phyloP scores from a whole-genome alignment of 2,329 filamentous ascomycete genomes.

The Cladorrhinum sp. region DNA sequence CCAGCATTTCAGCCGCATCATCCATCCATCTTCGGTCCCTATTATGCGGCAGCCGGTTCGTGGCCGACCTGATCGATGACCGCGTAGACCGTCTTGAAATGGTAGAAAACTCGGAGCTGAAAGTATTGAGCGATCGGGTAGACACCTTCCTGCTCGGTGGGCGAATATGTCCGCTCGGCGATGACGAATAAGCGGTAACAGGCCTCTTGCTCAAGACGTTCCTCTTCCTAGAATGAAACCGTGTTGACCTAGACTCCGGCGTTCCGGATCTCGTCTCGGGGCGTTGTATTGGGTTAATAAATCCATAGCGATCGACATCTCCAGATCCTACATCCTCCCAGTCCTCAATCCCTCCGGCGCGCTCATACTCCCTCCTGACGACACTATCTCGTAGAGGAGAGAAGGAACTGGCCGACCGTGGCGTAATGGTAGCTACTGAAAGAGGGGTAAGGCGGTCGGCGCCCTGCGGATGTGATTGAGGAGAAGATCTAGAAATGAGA shows the following conservation, averaged over 20 bases:
- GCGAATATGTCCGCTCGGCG: slow-evolving; percentile 38
- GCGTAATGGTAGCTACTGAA: slow-evolving; percentile 35
- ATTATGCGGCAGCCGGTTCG: slow-evolving; percentile 60
- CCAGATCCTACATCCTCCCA: slow-evolving; percentile 62
- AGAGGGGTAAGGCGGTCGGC: slow-evolving; percentile 32
- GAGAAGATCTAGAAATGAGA: slow-evolving; percentile 15
- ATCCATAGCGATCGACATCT: slow-evolving; percentile 66
- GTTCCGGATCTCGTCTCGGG: slow-evolving; percentile 42
- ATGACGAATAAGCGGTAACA: slow-evolving; percentile 36
- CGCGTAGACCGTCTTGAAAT: slow-evolving; percentile 52
- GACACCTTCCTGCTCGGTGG: slow-evolving; percentile 54
- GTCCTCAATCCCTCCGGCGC: slow-evolving; percentile 61
- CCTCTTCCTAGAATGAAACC: slow-evolving; percentile 45
- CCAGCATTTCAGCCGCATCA: slow-evolving; percentile 65
- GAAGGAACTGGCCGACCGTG: slow-evolving; percentile 44
- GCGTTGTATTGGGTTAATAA: slow-evolving; percentile 50
- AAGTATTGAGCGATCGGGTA: slow-evolving; percentile 56
- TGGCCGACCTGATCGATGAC: slow-evolving; percentile 54
- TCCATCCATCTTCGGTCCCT: slow-evolving; percentile 60
- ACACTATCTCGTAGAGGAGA: slow-evolving; percentile 43
- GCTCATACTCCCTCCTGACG: slow-evolving; percentile 42
- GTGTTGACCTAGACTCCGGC: slow-evolving; percentile 41
- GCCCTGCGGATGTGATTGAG: slow-evolving; percentile 19
- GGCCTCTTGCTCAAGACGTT: slow-evolving; percentile 44
- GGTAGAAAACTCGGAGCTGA: slow-evolving; percentile 50